A percentile compares a stretch with the other conserved stretches of the same genome.
These are phyloP conservation scores for Venturia nashicola DNA, from an alignment of 2,329 filamentous ascomycete species.

Conservation along the genomic window DNA sequence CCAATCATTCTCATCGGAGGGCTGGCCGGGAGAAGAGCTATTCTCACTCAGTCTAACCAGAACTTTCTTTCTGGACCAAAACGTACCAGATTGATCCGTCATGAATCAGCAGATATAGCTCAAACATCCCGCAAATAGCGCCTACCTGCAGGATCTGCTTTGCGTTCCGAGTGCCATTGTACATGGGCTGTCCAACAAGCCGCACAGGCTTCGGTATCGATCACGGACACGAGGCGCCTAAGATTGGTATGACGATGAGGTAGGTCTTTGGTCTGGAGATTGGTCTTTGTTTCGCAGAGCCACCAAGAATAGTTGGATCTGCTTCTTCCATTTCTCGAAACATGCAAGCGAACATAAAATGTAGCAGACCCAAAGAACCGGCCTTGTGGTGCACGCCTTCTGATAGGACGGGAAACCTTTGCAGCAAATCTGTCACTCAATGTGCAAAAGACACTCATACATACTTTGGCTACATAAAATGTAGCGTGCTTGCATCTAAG, in stretches of 20 bases:
- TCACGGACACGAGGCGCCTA: not conserved
- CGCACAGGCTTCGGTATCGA: not conserved
- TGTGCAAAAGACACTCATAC: not conserved
- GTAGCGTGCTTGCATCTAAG: not conserved
- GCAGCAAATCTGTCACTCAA: not conserved
- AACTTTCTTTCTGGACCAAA: not conserved
- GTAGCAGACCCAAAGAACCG: not conserved
- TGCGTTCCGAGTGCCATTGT: not conserved
- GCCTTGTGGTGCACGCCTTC: not conserved
- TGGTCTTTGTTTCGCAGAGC: not conserved
- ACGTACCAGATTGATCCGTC: not conserved
- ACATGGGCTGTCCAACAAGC: not conserved
- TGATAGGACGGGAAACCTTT: not conserved
- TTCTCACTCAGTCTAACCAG: not conserved
- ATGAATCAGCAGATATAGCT: not conserved
- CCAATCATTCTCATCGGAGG: not conserved
- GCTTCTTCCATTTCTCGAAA: not conserved
- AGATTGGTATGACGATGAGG: not conserved
- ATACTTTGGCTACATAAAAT: not conserved
- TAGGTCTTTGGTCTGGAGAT: not conserved
- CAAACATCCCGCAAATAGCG: slow-evolving; percentile 1
- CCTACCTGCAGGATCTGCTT: slow-evolving; percentile 1
- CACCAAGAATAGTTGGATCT: not conserved
- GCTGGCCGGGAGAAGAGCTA: not conserved
- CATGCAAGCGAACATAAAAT: not conserved